These are phyloP conservation scores for Penicillium waksmanii DNA, from an alignment of 495 filamentous ascomycete species.

Conservation along the genomic window DNA sequence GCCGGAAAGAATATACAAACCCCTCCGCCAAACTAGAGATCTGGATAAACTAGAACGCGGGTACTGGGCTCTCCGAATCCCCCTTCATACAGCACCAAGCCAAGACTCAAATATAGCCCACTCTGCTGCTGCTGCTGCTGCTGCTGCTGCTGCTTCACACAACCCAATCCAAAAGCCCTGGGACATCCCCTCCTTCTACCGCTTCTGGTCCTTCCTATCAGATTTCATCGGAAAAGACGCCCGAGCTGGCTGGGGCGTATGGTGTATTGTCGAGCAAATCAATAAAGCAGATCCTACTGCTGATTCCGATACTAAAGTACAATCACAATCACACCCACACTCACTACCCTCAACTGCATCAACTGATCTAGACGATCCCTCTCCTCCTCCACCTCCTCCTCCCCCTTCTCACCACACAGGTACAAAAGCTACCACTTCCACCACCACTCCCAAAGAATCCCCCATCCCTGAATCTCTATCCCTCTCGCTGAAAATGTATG, in stretches of 20 bases:
- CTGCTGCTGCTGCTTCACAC: background rate
- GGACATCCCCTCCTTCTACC: constrained; percentile 33
- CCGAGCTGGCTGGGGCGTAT: constrained; percentile 70
- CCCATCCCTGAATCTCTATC: background rate
- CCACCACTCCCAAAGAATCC: background rate
- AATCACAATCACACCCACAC: background rate
- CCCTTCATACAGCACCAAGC: constrained; percentile 12
- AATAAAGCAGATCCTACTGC: too few species aligned
- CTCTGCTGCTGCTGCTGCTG: background rate
- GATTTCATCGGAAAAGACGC: constrained; percentile 60
- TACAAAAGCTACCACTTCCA: background rate
- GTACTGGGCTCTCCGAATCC: constrained; percentile 64
- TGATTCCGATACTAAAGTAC: background rate
- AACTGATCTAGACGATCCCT: background rate
- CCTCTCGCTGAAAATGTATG: constrained; percentile 58
- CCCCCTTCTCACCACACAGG: background rate
- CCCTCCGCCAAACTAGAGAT: constrained; percentile 49
- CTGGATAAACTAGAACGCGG: constrained; percentile 65
- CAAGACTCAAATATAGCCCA: background rate
- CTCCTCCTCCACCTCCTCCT: too few species aligned
- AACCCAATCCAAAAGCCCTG: constrained; percentile 21
- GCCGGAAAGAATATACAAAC: constrained; percentile 53
- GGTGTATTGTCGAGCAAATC: constrained; percentile 45
- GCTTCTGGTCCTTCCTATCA: constrained; percentile 65
- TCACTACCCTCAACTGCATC: background rate